A percentile compares a stretch with the other conserved stretches of the same genome.
Evolutionary conservation across 2,329 filamentous ascomycete species (phyloP).

Genomic region (Botrytis sinoallii): DNA sequence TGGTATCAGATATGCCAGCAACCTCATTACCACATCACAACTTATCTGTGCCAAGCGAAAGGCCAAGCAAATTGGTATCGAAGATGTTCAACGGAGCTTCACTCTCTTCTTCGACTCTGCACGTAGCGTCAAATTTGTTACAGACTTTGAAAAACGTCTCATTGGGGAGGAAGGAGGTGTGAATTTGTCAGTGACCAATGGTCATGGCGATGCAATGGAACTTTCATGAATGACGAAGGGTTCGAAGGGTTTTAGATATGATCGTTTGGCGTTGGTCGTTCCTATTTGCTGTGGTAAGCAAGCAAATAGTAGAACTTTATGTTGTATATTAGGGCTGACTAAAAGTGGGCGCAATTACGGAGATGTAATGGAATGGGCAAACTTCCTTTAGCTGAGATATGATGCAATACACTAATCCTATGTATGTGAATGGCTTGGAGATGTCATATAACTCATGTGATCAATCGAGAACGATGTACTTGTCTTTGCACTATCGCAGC

Average conservation of each 20-base stretch:
- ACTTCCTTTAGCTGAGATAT: not conserved
- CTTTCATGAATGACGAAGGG: constrained; percentile 31
- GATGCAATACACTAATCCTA: not conserved
- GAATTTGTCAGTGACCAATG: constrained; percentile 59
- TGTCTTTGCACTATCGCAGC: not conserved
- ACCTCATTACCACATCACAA: constrained; percentile 92
- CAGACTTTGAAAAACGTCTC: constrained; percentile 85
- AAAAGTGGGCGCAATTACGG: constrained; percentile 15
- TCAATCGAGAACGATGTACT: not conserved
- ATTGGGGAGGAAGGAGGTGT: constrained; percentile 85
- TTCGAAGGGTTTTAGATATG: not conserved
- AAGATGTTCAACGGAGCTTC: constrained; percentile 92
- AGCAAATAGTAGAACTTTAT: constrained; percentile 11
- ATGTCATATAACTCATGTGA: not conserved
- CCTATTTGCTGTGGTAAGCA: constrained; percentile 14
- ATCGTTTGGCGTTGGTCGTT: constrained; percentile 15
- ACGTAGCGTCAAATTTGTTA: constrained; percentile 86
- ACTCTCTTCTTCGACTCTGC: constrained; percentile 87
- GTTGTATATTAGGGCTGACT: constrained; percentile 19
- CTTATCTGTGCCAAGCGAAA: constrained; percentile 82
- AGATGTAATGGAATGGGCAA: not conserved
- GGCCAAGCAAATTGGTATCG: constrained; percentile 76
- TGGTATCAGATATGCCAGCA: constrained; percentile 92
- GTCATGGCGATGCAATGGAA: constrained; percentile 68
- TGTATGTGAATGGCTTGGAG: not conserved